Evolutionary conservation across 768 basidiomycete genomes (phyloP), one percentile per base, ranked within the genome.

Genomic region (Podaxis sp.): DNA sequence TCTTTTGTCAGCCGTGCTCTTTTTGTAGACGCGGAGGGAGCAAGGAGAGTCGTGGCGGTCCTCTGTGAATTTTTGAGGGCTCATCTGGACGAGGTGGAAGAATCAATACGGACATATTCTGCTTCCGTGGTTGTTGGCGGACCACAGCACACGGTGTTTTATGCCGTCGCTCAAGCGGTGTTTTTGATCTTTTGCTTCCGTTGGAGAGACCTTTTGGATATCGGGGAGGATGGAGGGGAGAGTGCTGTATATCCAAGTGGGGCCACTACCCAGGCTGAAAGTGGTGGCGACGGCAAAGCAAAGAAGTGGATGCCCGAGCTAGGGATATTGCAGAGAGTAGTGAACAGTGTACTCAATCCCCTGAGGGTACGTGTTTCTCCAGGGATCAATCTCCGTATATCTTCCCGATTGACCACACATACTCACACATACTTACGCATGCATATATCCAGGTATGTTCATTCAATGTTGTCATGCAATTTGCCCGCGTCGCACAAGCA

Each of bases 111-210:
- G 16, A 72, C 72, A 4, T 79, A 78, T 6, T 73, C 74, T 21
- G 62, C 68, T 16, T 63, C 64, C 42, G 61, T 62, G 42, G 62
- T 23, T 57, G 38, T 65, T 9, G 60, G 59, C 14, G 48, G 59
- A 27, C 60, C 35, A 58, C 80, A 83, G 57, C 79, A 89, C 66
- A 84, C 82, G 27, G 83, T 96, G 18, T 98, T 98, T 70, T 98
- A 98, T 70, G 94, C 95, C 1, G 89, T 96, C 35, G 76, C 87
- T 0, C 97, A 98, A 69, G 89, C 95, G 0, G 85, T 95, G 9
- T 95, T 99, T 70, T 81, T 98, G 64, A 93, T 99, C 64, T 99
- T 99, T 72, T 98, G 97, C 72, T 99, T 98, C 75, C 80, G 97
- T 10, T 98, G 96, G 96, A 77, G 92, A 62, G 97, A 98, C 64